Evolutionary conservation across 78 protist genomes (phyloP).

Genomic region (Polysphondylium violaceum): DNA sequence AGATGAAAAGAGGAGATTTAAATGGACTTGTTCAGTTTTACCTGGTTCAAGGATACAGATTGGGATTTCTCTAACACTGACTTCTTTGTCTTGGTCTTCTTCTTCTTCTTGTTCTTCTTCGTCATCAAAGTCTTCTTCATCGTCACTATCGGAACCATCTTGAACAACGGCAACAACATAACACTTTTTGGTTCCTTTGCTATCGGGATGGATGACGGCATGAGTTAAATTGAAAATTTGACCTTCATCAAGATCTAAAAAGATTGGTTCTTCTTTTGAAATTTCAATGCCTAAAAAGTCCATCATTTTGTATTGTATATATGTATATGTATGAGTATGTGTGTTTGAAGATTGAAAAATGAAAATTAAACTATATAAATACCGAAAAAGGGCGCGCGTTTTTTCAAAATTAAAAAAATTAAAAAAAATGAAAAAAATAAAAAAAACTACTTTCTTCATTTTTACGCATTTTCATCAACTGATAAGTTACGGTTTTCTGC

Average conservation of each 20-base stretch:
- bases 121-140: not conserved
- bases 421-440: too few relatives aligned
- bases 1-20: not conserved
- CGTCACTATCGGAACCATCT: not conserved
- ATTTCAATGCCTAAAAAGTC: conserved; percentile 9
- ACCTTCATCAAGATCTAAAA: conserved; percentile 26
- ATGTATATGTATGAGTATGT: too few relatives aligned
- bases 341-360: too few relatives aligned
- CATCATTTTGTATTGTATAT: conserved; percentile 7
- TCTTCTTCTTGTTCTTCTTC: conserved; percentile 3
- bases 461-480: too few relatives aligned
- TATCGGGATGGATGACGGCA: conserved; percentile 2
- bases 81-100: not conserved
- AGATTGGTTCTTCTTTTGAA: not conserved
- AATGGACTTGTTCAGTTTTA: conserved; percentile 1
- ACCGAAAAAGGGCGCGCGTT: too few relatives aligned
- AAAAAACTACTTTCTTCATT: too few relatives aligned
- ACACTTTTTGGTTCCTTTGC: not conserved
- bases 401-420: too few relatives aligned
- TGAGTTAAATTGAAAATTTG: conserved; percentile 17
- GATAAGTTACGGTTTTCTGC: too few relatives aligned
- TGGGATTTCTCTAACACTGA: conserved; percentile 4
- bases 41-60: conserved; percentile 25
- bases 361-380: too few relatives aligned
- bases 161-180: conserved; percentile 20